These are phyloP conservation scores for Coemansia sp. DNA, from an alignment of 192 early-diverging fungal genomes.

Conservation along the genomic window DNA sequence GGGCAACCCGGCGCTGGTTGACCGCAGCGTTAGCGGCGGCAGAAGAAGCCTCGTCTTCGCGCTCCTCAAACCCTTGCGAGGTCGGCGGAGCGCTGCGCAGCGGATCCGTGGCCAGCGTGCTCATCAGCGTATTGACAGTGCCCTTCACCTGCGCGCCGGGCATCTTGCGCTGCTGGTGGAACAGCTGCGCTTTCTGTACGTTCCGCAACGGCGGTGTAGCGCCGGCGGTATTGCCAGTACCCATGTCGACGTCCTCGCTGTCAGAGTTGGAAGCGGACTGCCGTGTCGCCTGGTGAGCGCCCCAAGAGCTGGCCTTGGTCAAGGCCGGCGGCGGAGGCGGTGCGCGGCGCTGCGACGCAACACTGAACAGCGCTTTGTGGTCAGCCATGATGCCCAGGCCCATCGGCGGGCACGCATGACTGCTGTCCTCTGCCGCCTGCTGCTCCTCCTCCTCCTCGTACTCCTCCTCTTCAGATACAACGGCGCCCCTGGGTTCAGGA, in stretches of 20 bases:
- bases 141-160: constrained; percentile 17
- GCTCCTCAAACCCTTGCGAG: constrained; percentile 8
- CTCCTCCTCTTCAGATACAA: background rate
- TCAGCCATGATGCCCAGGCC: constrained; percentile 12
- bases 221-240: background rate
- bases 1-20: constrained; percentile 16
- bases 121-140: constrained; percentile 44
- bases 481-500: constrained; percentile 14
- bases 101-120: constrained; percentile 25
- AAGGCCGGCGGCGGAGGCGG: constrained; percentile 13
- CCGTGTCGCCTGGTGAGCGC: background rate
- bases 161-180: constrained; percentile 23
- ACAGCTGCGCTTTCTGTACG: constrained; percentile 29
- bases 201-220: background rate
- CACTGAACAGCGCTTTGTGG: background rate
- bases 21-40: background rate
- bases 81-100: constrained; percentile 22
- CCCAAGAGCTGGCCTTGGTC: constrained; percentile 26
- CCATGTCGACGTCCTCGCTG: constrained; percentile 12
- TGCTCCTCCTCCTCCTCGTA: background rate
- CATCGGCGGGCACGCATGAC: background rate
- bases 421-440: background rate
- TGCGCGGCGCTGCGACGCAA: constrained; percentile 4
- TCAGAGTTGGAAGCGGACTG: too few relatives aligned
- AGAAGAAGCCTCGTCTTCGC: background rate